A percentile compares a stretch with the other conserved stretches of the same genome.
phyloP scores from a whole-genome alignment of 192 early-diverging fungal genomes.

The Linnemannia zychae region DNA sequence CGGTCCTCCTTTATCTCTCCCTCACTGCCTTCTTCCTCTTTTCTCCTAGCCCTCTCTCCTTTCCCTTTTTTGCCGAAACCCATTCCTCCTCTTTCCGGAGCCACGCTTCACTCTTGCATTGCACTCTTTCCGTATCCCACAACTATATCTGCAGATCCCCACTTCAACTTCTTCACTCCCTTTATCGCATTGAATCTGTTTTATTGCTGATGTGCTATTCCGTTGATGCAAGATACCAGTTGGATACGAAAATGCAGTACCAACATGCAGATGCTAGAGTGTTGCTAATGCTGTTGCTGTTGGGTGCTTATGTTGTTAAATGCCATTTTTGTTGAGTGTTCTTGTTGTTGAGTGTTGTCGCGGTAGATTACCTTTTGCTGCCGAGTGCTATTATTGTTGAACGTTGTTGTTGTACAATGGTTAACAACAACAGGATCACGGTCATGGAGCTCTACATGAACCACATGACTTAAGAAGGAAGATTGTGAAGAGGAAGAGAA shows the following conservation, averaged over 20 bases:
- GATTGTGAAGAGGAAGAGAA: neutral
- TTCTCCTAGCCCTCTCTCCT: neutral
- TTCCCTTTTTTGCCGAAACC: neutral
- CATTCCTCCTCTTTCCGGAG: constrained; percentile 1
- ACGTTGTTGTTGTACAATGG: neutral
- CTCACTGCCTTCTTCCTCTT: neutral
- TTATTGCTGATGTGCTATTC: too few species aligned
- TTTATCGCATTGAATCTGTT: too few species aligned
- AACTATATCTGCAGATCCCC: neutral
- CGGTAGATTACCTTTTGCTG: too few species aligned
- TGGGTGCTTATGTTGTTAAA: too few species aligned
- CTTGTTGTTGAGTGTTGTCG: too few species aligned
- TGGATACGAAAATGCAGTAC: too few species aligned
- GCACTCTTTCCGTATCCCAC: neutral
- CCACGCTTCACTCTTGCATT: too few species aligned
- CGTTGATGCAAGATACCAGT: too few species aligned
- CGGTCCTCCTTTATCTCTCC: neutral
- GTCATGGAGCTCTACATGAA: neutral
- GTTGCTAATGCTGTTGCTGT: too few species aligned
- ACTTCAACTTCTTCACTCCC: neutral
- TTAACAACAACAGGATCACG: neutral
- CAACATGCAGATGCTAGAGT: too few species aligned
- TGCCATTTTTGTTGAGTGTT: too few species aligned
- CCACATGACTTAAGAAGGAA: neutral
- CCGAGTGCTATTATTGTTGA: neutral